Base-by-base conservation (phyloP, 441 rosid genomes). In the Theobroma grandiflorum region DNA sequence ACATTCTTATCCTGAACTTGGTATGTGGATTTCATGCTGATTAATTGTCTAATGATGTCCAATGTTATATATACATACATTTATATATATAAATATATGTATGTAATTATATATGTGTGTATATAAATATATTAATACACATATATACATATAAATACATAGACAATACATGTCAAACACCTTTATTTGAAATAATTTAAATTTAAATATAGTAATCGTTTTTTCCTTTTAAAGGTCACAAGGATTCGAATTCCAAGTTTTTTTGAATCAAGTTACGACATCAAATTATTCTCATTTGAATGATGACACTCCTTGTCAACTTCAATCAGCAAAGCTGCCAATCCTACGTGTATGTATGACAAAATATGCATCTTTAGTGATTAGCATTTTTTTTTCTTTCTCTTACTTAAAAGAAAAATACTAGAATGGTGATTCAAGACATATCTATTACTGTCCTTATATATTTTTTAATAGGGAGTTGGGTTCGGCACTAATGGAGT, bases 211-310 rank as follows among this genome's bases (percentile, higher is more conserved):
- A 7, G 0, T 3, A 31, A 3, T 49, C 47, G 47, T 31, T 6
- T 26, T 49, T 70, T 31, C 22, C 8, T 71, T 18, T n/a, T 3
- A 18, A 37, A 72, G 75, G 62, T 2, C 75, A 52, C 47, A 52
- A 11, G 62, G 8, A 37, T 52, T 72, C n/a, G 76, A 63, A 10
- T 72, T 16, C 63, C 76, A 53, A 53, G 63, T 63, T 10, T 22
- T 72, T 9, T n/a, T 72, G 35, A 72, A 71, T 71, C 61, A 71
- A 71, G 61, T 8, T 35, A 33, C 53, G 3, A 18, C 33, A 53
- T n/a, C 63, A 10, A 31, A 72, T 52, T 4, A 35, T 18, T 35
- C n/a, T 35, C 33, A n/a, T 35, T 3, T 5, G 49, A 53, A 53
- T n/a, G 47, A n/a, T 35, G 76, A 53, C 12, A n/a, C 8, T 45